Base-by-base conservation (phyloP, 257 asterid species). In the Galeopsis tetrahit region DNA sequence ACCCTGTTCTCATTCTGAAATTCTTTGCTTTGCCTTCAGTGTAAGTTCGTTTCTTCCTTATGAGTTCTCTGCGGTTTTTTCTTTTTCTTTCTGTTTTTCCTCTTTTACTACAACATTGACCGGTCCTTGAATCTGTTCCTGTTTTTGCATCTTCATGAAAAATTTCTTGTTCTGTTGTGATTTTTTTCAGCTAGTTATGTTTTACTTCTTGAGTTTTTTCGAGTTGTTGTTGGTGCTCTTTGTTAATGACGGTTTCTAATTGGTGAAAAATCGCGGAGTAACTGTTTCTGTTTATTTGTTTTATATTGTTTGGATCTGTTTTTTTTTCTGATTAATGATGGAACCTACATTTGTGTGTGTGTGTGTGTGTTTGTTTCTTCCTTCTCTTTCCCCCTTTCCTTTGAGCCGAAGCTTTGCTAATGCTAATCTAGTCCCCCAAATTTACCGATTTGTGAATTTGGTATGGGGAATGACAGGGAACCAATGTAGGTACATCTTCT, bases 1-100 rank as follows among this genome's bases (percentile, higher is more conserved):
- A 63, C 67, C 28, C n/a, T 13, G n/a, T 72, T n/a, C 70, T 38
- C 65, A 4, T 72, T 32, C 85, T 80, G 88, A 83, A 77, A 80
- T 85, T 82, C 93, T 75, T 91, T 85, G 52, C 95, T 82, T 92
- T 81, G 80, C 83, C 36, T 83, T 78, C 77, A 79, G 78, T 78
- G 96, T 88, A 83, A 83, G 96, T 83, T 71, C 79, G 52, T 43
- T 74, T 70, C 39, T 52, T 74, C 57, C 17, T 53, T 65, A 17
- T 69, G 1, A 35, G 11, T 40, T 44, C 36, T 68, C 17, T 44
- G 13, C 63, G 77, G 42, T 9, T 68, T 76, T 58, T 55, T 31
- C 6, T 13, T 43, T 53, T 11, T 51, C 13, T 17, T 10, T 31
- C 8, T 61, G 10, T 62, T 66, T 59, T 32, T 36, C 34, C 67